Conservation (phyloP, 169 alveolate genomes). For the Cryptosporidium parvum region DNA sequence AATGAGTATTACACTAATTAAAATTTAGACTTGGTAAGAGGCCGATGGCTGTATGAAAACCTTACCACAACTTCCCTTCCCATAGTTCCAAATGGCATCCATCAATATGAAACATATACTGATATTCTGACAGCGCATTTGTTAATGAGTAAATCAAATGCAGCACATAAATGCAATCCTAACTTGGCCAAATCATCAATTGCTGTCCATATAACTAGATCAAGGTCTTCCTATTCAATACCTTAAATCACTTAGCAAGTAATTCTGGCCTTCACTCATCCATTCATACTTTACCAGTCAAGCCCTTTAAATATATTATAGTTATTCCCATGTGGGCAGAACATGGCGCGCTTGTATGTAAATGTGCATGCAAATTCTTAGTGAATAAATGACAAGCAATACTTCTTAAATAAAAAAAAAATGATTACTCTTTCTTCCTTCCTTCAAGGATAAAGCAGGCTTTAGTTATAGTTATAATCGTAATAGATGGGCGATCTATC, state of each 20-base stretch:
- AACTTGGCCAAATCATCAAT: neutral
- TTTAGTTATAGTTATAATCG: neutral
- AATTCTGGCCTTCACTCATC: neutral
- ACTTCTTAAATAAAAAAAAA: conserved; percentile 2
- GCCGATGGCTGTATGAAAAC: neutral
- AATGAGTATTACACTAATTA: conserved; percentile 31
- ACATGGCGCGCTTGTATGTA: neutral
- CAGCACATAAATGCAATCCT: neutral
- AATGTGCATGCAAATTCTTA: neutral
- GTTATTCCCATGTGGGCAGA: neutral
- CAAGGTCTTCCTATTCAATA: neutral
- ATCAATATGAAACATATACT: neutral
- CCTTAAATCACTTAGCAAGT: neutral
- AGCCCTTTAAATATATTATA: neutral
- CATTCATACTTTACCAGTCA: neutral
- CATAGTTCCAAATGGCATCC: neutral
- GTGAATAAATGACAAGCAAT: conserved; percentile 13
- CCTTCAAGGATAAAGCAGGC: neutral
- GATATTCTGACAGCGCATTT: neutral
- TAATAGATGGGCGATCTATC: neutral
- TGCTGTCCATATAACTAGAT: neutral
- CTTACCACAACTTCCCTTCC: neutral
- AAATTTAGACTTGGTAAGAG: neutral
- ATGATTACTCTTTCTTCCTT: neutral
- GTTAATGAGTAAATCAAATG: neutral